Conservation (phyloP, 257 asterid genomes). For the Dorcoceras hygrometricum region DNA sequence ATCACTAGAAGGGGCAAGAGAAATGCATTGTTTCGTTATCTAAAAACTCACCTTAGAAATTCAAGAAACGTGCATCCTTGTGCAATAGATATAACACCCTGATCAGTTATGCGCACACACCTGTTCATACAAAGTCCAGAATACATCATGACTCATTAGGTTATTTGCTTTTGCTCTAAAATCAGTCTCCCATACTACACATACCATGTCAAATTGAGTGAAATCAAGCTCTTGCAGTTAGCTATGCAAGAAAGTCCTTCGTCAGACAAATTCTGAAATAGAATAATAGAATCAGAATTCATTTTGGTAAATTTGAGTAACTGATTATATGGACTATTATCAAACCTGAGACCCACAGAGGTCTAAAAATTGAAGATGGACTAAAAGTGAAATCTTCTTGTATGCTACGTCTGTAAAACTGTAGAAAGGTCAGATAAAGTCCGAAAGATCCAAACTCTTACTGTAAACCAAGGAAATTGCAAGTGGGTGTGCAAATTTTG, state of each 20-base stretch:
- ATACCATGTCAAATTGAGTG: slow-evolving; percentile 85
- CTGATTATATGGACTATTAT: slow-evolving; percentile 8
- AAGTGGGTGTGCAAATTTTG: background rate
- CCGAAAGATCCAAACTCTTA: slow-evolving; percentile 14
- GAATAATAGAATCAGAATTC: slow-evolving; percentile 25
- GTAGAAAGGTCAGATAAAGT: slow-evolving; percentile 27
- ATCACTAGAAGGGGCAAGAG: background rate
- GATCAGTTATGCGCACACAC: slow-evolving; percentile 76
- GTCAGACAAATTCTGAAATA: slow-evolving; percentile 74
- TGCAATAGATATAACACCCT: slow-evolving; percentile 74
- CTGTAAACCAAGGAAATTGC: slow-evolving; percentile 4
- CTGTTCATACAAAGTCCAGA: slow-evolving; percentile 39
- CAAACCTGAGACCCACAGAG: slow-evolving; percentile 99
- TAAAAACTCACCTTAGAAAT: slow-evolving; percentile 56
- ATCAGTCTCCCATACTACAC: slow-evolving; percentile 20
- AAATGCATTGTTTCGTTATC: slow-evolving; percentile 6
- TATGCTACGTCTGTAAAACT: slow-evolving; percentile 86
- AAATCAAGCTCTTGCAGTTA: slow-evolving; percentile 59
- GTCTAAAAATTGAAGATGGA: slow-evolving; percentile 63
- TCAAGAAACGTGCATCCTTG: slow-evolving; percentile 77
- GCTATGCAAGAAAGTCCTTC: slow-evolving; percentile 83
- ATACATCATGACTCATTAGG: slow-evolving; percentile 10
- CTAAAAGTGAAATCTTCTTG: slow-evolving; percentile 60
- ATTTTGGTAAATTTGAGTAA: slow-evolving; percentile 4
- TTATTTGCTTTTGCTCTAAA: slow-evolving; percentile 9